Conservation (phyloP, 2,329 filamentous ascomycete genomes). For the Rachicladosporium sp. region DNA sequence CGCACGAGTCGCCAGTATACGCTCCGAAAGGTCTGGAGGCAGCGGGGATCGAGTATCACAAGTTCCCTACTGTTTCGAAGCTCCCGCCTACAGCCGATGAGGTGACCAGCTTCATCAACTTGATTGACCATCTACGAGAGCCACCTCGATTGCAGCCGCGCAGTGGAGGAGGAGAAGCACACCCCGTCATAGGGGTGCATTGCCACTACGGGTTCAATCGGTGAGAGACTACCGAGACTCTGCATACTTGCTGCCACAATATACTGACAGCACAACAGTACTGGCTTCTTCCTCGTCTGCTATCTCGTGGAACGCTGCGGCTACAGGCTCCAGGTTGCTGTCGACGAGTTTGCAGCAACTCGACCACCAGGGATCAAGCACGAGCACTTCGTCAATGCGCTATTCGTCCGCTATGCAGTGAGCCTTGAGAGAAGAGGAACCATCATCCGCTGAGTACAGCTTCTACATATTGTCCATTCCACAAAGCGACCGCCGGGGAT, state of each 20-base stretch:
- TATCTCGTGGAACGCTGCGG: conserved; percentile 77
- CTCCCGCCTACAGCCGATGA: conserved; percentile 60
- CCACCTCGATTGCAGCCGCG: conserved; percentile 25
- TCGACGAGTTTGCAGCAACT: conserved; percentile 61
- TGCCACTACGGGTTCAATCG: conserved; percentile 90
- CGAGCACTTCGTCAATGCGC: conserved; percentile 71
- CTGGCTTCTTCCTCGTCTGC: conserved; percentile 78
- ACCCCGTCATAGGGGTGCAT: conserved; percentile 59
- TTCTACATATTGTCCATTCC: conserved; percentile 14
- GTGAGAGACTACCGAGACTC: neutral
- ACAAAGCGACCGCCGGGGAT: conserved; percentile 67
- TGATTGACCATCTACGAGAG: conserved; percentile 38
- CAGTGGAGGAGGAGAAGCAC: conserved; percentile 23
- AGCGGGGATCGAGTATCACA: conserved; percentile 46
- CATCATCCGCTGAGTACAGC: conserved; percentile 3
- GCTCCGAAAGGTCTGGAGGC: conserved; percentile 47
- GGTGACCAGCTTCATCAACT: conserved; percentile 45
- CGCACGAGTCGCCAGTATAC: conserved; percentile 81
- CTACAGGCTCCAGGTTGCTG: conserved; percentile 60
- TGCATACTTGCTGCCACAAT: neutral
- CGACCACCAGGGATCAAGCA: conserved; percentile 79
- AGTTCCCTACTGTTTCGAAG: conserved; percentile 86
- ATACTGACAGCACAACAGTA: conserved; percentile 35
- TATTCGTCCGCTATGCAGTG: conserved; percentile 64
- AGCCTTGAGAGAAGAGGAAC: conserved; percentile 9